phyloP scores from a whole-genome alignment of 495 filamentous ascomycete genomes.

The Aspergillus wentii region DNA sequence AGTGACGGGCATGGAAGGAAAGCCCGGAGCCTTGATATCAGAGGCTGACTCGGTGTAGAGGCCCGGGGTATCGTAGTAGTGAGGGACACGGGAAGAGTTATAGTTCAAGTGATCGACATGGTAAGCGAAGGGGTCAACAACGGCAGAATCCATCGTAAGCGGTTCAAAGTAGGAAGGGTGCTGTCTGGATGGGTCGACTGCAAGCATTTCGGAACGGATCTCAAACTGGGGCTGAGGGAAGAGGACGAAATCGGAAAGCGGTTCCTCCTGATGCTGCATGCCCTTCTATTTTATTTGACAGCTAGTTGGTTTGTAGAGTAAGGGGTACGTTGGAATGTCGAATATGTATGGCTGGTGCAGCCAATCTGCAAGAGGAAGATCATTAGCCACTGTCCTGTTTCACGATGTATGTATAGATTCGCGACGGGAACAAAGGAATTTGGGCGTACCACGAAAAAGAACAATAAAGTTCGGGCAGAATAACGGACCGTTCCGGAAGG shows the following conservation, averaged over 20 bases:
- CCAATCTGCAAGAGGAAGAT: not conserved
- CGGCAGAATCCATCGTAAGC: constrained; percentile 29
- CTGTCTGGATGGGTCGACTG: constrained; percentile 32
- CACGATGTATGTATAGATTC: no score
- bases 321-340: not conserved
- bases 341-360: not conserved
- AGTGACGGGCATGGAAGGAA: constrained; percentile 32
- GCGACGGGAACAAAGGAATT: not conserved
- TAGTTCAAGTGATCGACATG: constrained; percentile 21
- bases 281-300: not conserved
- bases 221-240: constrained; percentile 12
- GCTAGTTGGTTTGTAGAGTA: not conserved
- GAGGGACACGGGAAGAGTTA: constrained; percentile 18
- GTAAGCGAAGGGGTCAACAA: constrained; percentile 31
- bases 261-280: not conserved
- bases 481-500: not conserved
- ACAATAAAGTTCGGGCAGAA: not conserved
- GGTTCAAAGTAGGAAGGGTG: constrained; percentile 32
- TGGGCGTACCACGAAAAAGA: not conserved
- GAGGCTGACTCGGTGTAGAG: constrained; percentile 22
- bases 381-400: no score
- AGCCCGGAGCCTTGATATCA: constrained; percentile 24
- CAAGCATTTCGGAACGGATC: constrained; percentile 27
- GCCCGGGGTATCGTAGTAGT: constrained; percentile 24
- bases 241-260: constrained; percentile 21